Evolutionary conservation across 345 rosid species (phyloP).

Genomic region (Toxicodendron radicans): DNA sequence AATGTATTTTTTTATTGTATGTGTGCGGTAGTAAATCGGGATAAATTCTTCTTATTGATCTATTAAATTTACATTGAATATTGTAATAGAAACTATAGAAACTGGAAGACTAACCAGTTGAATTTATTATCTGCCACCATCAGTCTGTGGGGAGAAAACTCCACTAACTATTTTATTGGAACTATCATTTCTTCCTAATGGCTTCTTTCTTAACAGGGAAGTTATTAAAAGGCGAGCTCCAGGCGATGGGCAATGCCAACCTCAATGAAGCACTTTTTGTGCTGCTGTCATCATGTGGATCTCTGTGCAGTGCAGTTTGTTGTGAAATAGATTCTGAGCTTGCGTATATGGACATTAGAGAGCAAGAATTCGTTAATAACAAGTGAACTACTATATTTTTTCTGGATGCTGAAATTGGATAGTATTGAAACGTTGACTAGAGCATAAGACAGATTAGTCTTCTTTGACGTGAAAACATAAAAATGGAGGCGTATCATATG

Average conservation of each 20-base stretch:
- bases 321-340: conserved; percentile 16
- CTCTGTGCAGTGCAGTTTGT: conserved; percentile 5
- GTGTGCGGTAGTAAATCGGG: no score
- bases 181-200: not conserved
- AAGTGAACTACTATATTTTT: conserved; percentile 3
- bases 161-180: not conserved
- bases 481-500: conserved; percentile 45
- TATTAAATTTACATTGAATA: not conserved
- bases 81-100: not conserved
- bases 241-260: no score
- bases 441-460: conserved; percentile 23
- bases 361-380: conserved; percentile 28
- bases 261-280: not conserved
- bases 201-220: not conserved
- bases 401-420: conserved; percentile 20
- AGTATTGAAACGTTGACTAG: conserved; percentile 27
- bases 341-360: not conserved
- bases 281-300: conserved; percentile 18
- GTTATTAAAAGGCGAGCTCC: no score
- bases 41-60: no score
- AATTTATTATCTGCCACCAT: not conserved
- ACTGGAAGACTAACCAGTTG: not conserved
- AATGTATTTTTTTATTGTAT: no score
- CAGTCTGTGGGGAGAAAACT: not conserved
- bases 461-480: conserved; percentile 17